A percentile compares a stretch with the other conserved stretches of the same genome.
These are phyloP conservation scores for Xylaria flabelliformis DNA, from an alignment of 495 filamentous ascomycete genomes.

Conservation along the genomic window DNA sequence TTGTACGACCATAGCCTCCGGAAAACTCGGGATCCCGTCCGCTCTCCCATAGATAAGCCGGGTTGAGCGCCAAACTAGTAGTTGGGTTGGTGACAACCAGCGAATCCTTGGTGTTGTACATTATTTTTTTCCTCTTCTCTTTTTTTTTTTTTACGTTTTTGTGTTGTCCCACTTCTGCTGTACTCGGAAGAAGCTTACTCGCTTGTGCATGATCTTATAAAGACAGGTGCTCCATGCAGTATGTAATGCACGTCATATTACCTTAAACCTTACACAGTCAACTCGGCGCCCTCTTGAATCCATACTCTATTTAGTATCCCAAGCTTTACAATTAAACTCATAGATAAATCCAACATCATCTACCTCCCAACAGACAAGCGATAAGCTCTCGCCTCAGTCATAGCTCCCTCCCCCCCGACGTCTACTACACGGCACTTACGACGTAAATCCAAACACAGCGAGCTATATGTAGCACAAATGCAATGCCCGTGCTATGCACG, in stretches of 20 bases:
- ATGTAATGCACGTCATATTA: neutral
- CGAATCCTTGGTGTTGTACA: conserved; percentile 4
- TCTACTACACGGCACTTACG: neutral
- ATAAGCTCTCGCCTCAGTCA: neutral
- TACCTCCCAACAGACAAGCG: neutral
- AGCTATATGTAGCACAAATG: neutral
- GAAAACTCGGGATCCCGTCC: conserved; percentile 51
- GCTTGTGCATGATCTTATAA: neutral
- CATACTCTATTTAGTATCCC: neutral
- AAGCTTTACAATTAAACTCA: neutral
- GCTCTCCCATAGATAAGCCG: conserved; percentile 47
- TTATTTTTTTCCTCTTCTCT: neutral
- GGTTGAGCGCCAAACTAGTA: conserved; percentile 7
- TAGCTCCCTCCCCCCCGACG: too few relatives aligned
- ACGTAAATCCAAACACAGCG: neutral
- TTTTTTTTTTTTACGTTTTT: neutral
- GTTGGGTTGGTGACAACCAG: neutral
- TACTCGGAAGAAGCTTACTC: neutral
- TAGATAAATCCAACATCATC: neutral
- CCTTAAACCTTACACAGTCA: neutral
- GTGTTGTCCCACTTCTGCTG: neutral
- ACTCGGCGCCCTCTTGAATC: neutral
- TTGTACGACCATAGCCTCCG: conserved; percentile 12
- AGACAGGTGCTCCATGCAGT: neutral
- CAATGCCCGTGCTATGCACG: neutral